Percentiles rank a stretch among this genome's conserved stretches.
Conservation (phyloP, 495 filamentous ascomycete species). For the Daldinia childiae region DNA sequence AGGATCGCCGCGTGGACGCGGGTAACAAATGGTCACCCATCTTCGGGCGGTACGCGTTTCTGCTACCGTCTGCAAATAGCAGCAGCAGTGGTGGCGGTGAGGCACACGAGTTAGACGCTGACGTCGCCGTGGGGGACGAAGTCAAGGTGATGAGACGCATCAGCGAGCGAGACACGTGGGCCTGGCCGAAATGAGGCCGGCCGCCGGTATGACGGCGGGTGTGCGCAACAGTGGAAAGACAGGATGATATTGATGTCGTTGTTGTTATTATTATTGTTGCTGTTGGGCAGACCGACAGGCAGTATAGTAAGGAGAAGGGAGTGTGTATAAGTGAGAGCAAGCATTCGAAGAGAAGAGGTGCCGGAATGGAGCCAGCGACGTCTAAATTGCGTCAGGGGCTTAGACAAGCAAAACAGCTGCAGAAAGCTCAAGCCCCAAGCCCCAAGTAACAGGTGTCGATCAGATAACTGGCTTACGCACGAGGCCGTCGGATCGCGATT, state of each 20-base stretch:
- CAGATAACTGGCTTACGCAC: slow-evolving; percentile 27
- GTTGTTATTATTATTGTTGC: background rate
- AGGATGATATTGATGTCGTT: background rate
- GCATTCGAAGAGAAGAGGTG: background rate
- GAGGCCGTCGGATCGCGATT: slow-evolving; percentile 34
- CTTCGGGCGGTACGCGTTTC: slow-evolving; percentile 84
- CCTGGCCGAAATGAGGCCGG: slow-evolving; percentile 48
- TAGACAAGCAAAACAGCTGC: background rate
- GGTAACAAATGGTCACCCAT: slow-evolving; percentile 80
- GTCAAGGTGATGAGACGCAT: slow-evolving; percentile 68
- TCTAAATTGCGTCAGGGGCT: slow-evolving; percentile 12
- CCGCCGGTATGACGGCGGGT: background rate
- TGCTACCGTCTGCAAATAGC: slow-evolving; percentile 41
- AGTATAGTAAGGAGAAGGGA: background rate
- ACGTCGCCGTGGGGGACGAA: slow-evolving; percentile 74
- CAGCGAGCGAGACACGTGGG: slow-evolving; percentile 65
- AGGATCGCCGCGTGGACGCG: slow-evolving; percentile 78
- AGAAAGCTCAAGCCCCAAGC: slow-evolving; percentile 14
- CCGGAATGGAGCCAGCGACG: slow-evolving; percentile 25
- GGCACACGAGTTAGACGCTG: slow-evolving; percentile 31
- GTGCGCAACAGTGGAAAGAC: background rate
- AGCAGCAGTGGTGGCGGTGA: background rate
- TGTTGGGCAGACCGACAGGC: background rate
- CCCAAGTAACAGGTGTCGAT: slow-evolving; percentile 23
- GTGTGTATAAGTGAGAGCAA: background rate